phyloP scores from a whole-genome alignment of 2,329 filamentous ascomycete species.

The Arthrobotrys conoides region DNA sequence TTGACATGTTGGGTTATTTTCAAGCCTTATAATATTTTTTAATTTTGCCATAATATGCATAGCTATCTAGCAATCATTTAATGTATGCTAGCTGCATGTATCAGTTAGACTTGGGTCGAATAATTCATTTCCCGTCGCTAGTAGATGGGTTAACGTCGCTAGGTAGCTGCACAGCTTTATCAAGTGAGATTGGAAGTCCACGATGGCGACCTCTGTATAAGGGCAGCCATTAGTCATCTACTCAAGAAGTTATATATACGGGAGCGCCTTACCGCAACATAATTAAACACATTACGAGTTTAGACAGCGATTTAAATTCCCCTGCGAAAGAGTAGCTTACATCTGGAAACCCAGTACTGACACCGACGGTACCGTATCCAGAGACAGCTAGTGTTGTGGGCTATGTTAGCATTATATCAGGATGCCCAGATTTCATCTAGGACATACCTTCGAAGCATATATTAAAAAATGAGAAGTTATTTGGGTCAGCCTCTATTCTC shows the following conservation, averaged over 20 bases:
- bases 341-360: slow-evolving; percentile 61
- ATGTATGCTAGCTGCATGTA: slow-evolving; percentile 23
- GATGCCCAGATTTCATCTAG: neutral
- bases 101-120: neutral
- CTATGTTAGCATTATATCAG: neutral
- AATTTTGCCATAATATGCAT: slow-evolving; percentile 6
- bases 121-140: neutral
- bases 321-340: slow-evolving; percentile 62
- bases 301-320: slow-evolving; percentile 60
- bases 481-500: slow-evolving; percentile 60
- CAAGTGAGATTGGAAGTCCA: slow-evolving; percentile 53
- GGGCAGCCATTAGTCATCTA: neutral
- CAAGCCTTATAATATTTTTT: slow-evolving; percentile 6
- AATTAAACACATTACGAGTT: slow-evolving; percentile 61
- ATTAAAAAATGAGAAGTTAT: slow-evolving; percentile 62
- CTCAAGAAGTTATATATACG: neutral
- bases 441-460: slow-evolving; percentile 62
- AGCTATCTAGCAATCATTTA: slow-evolving; percentile 7
- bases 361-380: slow-evolving; percentile 63
- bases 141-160: slow-evolving; percentile 2
- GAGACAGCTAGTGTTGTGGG: slow-evolving; percentile 52
- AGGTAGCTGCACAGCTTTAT: slow-evolving; percentile 50
- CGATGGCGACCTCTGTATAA: slow-evolving; percentile 49
- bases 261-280: slow-evolving; percentile 57
- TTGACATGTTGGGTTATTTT: neutral